Conservation (phyloP, 257 asterid genomes). For the Avicennia marina region DNA sequence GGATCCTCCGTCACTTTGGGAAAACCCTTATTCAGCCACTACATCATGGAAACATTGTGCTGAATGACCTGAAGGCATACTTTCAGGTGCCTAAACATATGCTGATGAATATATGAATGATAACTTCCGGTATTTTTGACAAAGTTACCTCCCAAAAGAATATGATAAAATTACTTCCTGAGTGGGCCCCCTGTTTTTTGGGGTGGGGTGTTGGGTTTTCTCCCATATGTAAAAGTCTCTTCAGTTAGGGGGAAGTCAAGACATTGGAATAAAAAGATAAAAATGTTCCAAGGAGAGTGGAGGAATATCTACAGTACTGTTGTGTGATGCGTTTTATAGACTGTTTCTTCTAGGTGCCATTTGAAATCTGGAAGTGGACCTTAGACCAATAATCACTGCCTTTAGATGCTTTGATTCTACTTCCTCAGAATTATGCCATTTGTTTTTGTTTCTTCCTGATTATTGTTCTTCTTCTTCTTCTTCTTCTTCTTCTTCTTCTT, state of each 20-base stretch:
- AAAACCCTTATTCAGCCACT: conserved; percentile 91
- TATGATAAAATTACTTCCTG: too few relatives aligned
- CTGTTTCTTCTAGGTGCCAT: not conserved
- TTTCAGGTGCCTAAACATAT: conserved; percentile 50
- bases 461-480: too few relatives aligned
- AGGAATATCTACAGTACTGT: not conserved
- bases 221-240: not conserved
- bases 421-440: too few relatives aligned
- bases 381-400: too few relatives aligned
- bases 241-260: too few relatives aligned
- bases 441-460: too few relatives aligned
- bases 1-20: conserved; percentile 93
- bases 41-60: conserved; percentile 99
- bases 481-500: too few relatives aligned
- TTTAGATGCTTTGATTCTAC: too few relatives aligned
- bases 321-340: not conserved
- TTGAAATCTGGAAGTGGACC: not conserved
- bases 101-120: not conserved
- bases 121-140: not conserved
- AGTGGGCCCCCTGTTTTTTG: too few relatives aligned
- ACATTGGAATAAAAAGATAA: too few relatives aligned
- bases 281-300: not conserved
- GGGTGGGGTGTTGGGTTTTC: too few relatives aligned
- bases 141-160: not conserved
- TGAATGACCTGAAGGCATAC: conserved; percentile 61